phyloP scores from a whole-genome alignment of 179 eudicot genomes.

The Corrigiola litoralis region DNA sequence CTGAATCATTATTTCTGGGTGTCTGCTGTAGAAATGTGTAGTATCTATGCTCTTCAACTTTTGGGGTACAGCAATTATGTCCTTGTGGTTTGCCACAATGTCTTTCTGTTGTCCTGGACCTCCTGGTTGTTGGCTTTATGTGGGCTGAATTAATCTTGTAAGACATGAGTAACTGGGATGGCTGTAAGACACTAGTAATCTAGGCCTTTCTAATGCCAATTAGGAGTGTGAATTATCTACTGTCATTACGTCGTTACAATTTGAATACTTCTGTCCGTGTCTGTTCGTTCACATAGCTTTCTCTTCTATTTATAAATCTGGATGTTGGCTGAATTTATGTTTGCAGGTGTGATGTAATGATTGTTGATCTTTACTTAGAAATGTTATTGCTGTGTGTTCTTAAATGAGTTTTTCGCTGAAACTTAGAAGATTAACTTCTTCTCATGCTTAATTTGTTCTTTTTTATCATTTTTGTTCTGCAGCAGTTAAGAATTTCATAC shows the following conservation, averaged over 20 bases:
- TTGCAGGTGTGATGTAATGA: constrained; percentile 23
- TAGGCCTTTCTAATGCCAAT: no score
- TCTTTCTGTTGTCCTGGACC: not conserved
- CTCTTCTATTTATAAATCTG: constrained; percentile 8
- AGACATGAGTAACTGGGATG: not conserved
- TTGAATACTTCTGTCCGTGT: no score
- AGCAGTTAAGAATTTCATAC: constrained; percentile 1
- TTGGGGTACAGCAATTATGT: no score
- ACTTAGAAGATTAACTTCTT: constrained; percentile 14
- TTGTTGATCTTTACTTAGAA: constrained; percentile 17
- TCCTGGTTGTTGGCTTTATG: not conserved
- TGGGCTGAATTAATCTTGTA: not conserved
- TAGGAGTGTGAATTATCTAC: no score
- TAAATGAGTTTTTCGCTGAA: constrained; percentile 19
- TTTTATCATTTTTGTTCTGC: not conserved
- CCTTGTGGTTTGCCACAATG: no score
- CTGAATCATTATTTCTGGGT: not conserved
- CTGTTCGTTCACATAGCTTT: not conserved
- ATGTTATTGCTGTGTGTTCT: constrained; percentile 18
- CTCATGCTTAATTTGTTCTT: constrained; percentile 6
- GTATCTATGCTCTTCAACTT: no score
- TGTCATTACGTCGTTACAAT: no score
- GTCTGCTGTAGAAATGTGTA: no score
- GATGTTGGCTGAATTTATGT: constrained; percentile 17
- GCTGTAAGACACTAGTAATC: not conserved